Conservation (phyloP, 176 grass and related monocot genomes). For the Phoenix roebelenii region DNA sequence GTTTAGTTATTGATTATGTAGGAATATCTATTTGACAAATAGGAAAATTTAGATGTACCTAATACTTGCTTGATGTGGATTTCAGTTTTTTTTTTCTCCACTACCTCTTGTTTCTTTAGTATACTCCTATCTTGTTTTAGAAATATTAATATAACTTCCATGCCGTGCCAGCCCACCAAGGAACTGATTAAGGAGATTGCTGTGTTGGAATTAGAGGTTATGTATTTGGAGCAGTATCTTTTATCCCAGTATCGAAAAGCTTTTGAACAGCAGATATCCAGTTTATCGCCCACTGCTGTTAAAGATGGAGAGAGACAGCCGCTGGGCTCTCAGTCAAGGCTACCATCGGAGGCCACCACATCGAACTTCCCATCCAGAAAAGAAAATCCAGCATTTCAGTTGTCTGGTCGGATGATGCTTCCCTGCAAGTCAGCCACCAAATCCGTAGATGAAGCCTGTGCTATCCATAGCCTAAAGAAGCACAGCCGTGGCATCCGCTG, state of each 20-base stretch:
- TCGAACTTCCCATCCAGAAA: slow-evolving; percentile 33
- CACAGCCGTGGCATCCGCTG: slow-evolving; percentile 23
- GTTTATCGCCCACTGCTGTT: slow-evolving; percentile 15
- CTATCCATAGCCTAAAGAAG: slow-evolving; percentile 17
- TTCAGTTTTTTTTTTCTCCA: too few species aligned
- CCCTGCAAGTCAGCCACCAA: slow-evolving; percentile 39
- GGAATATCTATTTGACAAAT: too few species aligned
- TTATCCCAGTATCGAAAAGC: slow-evolving; percentile 64
- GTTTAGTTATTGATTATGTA: too few species aligned
- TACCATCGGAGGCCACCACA: slow-evolving; percentile 22
- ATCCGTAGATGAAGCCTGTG: slow-evolving; percentile 17
- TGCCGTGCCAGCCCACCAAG: slow-evolving; percentile 54
- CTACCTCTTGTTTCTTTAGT: too few species aligned
- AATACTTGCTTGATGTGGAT: background rate
- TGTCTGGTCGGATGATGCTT: slow-evolving; percentile 26
- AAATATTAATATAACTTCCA: too few species aligned
- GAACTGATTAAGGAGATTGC: slow-evolving; percentile 82
- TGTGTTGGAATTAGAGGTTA: slow-evolving; percentile 86
- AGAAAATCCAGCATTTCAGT: slow-evolving; percentile 23
- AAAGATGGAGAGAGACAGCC: slow-evolving; percentile 18
- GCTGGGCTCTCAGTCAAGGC: slow-evolving; percentile 29
- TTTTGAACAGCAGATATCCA: slow-evolving; percentile 52
- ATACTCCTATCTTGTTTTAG: too few species aligned
- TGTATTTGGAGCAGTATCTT: slow-evolving; percentile 85
- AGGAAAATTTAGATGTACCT: background rate